Evolutionary conservation across 306 rosid species (phyloP), one percentile per base, ranked within the genome.

Genomic region (Bauhinia variegata): DNA sequence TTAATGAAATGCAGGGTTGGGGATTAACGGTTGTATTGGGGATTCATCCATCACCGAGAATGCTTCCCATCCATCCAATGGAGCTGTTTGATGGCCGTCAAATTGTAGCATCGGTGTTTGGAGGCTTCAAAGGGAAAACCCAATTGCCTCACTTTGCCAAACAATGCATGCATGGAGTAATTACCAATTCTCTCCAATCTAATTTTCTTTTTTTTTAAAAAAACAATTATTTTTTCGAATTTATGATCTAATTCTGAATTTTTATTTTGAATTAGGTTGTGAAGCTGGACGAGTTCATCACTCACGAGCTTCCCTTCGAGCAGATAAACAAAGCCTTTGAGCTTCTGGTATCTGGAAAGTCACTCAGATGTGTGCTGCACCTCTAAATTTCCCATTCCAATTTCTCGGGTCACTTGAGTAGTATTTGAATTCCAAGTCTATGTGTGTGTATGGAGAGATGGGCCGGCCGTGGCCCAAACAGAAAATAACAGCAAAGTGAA

Each of bases 41-140:
- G 62, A 75, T 88, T 54, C 97, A 86, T 60, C 0, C 81, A 53
- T 49, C 82, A 37, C 96, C 97, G 46, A 73, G 28, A 13, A 51
- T 79, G 83, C 85, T 91, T 32, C 92, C 92, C 4, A 63, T 91
- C 14, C 97, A 91, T 43, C 92, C 97, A 37, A 91, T 91, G 97
- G 96, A 91, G 70, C 65, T 91, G 60, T 86, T 91, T n/a, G 2
- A 1, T 15, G 97, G 97, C 18, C 83, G 97, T 36, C 54, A 51
- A 14, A 74, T 91, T 0, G 55, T 63, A 6, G 92, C 75, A 42
- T 86, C 89, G 0, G 19, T 86, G 8, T 91, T 91, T 63, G 97
- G 97, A 75, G 92, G 92, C 57, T 88, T 91, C 81, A 91, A 91
- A 74, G 92, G 92, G 54, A 88, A 70, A 60, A 69, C 86, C 33